These are phyloP conservation scores for Trichosporon inkin DNA, from an alignment of 1,284 basidiomycete species.

Conservation along the genomic window DNA sequence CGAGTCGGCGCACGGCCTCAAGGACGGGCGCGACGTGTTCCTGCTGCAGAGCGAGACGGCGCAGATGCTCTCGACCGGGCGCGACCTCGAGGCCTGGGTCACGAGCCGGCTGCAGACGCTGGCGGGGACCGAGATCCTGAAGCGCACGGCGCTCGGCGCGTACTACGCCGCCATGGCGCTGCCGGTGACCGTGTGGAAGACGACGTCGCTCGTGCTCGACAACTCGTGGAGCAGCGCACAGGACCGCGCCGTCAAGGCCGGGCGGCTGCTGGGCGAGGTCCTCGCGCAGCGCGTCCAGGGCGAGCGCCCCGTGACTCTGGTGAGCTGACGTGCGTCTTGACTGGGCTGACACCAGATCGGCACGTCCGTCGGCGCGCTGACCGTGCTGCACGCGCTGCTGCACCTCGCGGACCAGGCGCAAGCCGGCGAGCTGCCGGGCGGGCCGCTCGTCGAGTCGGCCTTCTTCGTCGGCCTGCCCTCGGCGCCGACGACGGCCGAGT, in stretches of 20 bases:
- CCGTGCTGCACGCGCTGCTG: constrained; percentile 54
- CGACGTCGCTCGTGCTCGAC: constrained; percentile 46
- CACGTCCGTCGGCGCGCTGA: constrained; percentile 56
- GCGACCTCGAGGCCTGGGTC: constrained; percentile 50
- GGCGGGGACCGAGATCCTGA: constrained; percentile 54
- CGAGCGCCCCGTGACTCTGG: constrained; percentile 55
- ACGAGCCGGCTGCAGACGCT: constrained; percentile 47
- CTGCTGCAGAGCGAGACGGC: constrained; percentile 49
- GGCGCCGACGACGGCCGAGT: constrained; percentile 51
- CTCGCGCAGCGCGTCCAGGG: constrained; percentile 57
- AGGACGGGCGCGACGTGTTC: constrained; percentile 51
- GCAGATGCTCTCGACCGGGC: constrained; percentile 52
- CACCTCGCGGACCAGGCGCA: constrained; percentile 47
- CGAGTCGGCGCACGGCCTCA: constrained; percentile 22
- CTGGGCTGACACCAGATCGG: constrained; percentile 49
- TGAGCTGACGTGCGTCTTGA: constrained; percentile 22
- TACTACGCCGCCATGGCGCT: constrained; percentile 56
- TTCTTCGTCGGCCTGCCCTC: constrained; percentile 54
- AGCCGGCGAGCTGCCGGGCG: constrained; percentile 25
- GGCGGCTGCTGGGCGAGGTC: constrained; percentile 56
- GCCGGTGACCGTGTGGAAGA: constrained; percentile 50
- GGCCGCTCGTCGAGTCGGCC: constrained; percentile 55
- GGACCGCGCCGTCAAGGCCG: constrained; percentile 55
- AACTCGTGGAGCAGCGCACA: constrained; percentile 52
- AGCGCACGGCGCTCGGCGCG: constrained; percentile 55